phyloP scores from a whole-genome alignment of 179 eudicot species.

The Amaranthus tricolor region DNA sequence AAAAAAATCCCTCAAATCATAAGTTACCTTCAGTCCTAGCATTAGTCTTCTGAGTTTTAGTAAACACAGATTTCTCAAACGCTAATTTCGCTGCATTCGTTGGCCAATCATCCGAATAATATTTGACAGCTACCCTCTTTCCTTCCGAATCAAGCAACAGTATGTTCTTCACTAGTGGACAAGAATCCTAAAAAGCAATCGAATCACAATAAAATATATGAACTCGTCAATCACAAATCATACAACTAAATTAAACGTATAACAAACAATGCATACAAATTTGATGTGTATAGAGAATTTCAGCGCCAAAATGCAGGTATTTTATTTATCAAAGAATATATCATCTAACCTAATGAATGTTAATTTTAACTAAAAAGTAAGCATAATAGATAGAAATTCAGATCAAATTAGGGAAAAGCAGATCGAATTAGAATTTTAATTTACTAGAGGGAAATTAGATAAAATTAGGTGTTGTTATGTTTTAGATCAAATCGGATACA shows the following conservation, averaged over 20 bases:
- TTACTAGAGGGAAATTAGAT: neutral
- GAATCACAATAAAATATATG: neutral
- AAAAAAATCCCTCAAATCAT: neutral
- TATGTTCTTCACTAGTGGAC: constrained; percentile 63
- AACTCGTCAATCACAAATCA: constrained; percentile 6
- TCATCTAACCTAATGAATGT: no score
- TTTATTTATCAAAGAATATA: neutral
- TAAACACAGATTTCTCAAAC: constrained; percentile 74
- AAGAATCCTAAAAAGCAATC: constrained; percentile 42
- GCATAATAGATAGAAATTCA: neutral
- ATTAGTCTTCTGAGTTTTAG: constrained; percentile 79
- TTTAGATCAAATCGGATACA: neutral
- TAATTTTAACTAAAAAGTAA: no score
- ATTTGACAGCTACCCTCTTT: constrained; percentile 71
- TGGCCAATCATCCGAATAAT: constrained; percentile 80
- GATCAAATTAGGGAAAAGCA: neutral
- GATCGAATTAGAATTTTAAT: no score
- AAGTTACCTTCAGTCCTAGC: constrained; percentile 75
- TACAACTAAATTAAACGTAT: no score
- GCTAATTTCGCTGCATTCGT: constrained; percentile 66
- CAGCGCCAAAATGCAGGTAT: neutral
- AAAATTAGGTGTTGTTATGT: constrained; percentile 1
- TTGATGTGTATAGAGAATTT: neutral
- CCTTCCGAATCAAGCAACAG: constrained; percentile 80
- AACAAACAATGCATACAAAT: neutral